Evolutionary conservation across 768 basidiomycete species (phyloP).

Genomic region (Lactarius hatsudake): DNA sequence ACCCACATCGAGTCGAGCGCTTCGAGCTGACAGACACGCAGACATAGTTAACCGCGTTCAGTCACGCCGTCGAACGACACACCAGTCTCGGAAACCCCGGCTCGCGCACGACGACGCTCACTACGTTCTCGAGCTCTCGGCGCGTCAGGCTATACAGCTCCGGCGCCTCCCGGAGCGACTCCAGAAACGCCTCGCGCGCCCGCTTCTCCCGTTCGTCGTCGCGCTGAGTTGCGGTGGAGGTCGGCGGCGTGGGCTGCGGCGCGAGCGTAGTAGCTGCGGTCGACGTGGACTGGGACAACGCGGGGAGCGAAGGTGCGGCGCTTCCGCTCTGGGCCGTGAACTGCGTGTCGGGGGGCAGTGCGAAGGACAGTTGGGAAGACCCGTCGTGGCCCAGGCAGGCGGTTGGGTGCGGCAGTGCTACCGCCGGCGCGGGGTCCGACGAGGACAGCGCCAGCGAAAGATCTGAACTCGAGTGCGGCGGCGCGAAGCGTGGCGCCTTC

Average conservation of each 20-base stretch:
- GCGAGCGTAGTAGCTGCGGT: constrained; percentile 5
- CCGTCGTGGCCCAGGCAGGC: not conserved
- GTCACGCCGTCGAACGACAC: constrained; percentile 20
- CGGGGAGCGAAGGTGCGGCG: constrained; percentile 12
- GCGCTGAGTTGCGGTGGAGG: not conserved
- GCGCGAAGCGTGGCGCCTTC: not conserved
- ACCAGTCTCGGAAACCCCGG: constrained; percentile 80
- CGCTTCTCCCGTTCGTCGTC: constrained; percentile 17
- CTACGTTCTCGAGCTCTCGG: constrained; percentile 51
- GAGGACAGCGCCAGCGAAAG: constrained; percentile 13
- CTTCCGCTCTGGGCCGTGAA: not conserved
- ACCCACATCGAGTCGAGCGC: constrained; percentile 52
- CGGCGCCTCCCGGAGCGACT: constrained; percentile 44
- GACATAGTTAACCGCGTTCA: not conserved
- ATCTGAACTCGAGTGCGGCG: constrained; percentile 12
- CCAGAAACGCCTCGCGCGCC: constrained; percentile 32
- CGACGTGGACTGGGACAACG: constrained; percentile 19
- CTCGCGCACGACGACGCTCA: constrained; percentile 63
- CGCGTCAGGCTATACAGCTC: constrained; percentile 54
- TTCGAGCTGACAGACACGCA: constrained; percentile 39
- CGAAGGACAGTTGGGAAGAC: constrained; percentile 4
- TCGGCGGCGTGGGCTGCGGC: constrained; percentile 14
- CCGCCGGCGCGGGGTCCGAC: not conserved
- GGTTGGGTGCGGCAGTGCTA: not conserved
- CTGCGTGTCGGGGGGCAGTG: constrained; percentile 4